These are phyloP conservation scores for Bromus sterilis DNA, from an alignment of 176 grass and related monocot genomes.

Conservation along the genomic window DNA sequence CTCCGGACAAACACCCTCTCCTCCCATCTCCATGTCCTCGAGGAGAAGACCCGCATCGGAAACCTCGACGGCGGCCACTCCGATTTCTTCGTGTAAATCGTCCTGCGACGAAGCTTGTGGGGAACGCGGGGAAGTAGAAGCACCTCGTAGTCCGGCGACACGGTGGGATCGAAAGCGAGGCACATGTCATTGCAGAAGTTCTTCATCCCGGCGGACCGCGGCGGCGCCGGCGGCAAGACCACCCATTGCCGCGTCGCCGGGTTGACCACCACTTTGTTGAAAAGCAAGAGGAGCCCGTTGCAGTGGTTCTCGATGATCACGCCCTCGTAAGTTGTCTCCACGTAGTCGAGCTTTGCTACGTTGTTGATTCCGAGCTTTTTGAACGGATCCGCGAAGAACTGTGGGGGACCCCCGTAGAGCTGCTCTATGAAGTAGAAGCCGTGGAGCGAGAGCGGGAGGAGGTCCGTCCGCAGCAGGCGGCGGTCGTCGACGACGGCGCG, in stretches of 20 bases:
- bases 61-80: neutral
- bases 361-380: neutral
- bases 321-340: neutral
- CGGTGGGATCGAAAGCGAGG: neutral
- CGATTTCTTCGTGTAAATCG: neutral
- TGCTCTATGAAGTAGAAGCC: neutral
- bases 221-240: neutral
- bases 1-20: neutral
- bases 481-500: neutral
- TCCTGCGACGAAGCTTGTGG: neutral
- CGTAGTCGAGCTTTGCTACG: neutral
- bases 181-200: neutral
- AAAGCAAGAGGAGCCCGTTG: neutral
- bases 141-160: neutral
- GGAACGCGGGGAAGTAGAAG: neutral
- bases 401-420: neutral
- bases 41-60: neutral
- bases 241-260: neutral
- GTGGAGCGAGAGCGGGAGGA: neutral
- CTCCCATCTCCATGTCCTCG: neutral
- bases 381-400: neutral
- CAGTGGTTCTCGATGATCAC: neutral
- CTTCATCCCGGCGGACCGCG: neutral
- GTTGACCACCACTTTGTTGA: neutral
- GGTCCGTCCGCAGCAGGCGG: neutral